Conservation (phyloP, 164 flowering plant genomes). For the Stephania yunnanensis region DNA sequence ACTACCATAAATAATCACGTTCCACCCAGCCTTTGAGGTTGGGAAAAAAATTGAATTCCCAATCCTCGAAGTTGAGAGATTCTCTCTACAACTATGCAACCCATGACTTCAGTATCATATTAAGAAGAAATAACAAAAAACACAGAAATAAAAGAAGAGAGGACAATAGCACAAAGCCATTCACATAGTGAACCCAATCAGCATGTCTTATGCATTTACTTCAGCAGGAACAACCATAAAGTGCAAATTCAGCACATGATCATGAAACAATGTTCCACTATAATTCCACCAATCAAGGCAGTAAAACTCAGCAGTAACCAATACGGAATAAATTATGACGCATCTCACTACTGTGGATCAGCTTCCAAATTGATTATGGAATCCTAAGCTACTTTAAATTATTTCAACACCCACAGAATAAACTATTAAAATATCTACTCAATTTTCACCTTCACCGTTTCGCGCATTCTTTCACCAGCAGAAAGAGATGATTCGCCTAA, state of each 20-base stretch:
- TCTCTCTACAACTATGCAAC: no score
- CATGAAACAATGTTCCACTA: not conserved
- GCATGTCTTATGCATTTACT: no score
- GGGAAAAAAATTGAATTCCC: no score
- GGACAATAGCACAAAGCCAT: no score
- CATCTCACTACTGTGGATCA: not conserved
- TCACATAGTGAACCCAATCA: no score
- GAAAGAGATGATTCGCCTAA: conserved; percentile 57
- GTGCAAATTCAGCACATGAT: not conserved
- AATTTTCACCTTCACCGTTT: conserved; percentile 63
- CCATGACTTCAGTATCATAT: no score
- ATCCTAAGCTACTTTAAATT: not conserved
- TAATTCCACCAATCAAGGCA: not conserved
- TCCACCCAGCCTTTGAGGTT: no score
- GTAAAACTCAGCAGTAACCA: not conserved
- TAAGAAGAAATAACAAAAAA: no score
- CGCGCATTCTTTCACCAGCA: conserved; percentile 79
- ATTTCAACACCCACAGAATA: not conserved
- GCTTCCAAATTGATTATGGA: not conserved
- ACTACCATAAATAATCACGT: no score
- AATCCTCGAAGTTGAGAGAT: no score
- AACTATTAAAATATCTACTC: not conserved
- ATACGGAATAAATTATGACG: not conserved
- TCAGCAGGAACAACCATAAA: no score
- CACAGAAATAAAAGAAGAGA: no score